These are phyloP conservation scores for Lupinus albus DNA, from an alignment of 306 rosid genomes.

Conservation along the genomic window DNA sequence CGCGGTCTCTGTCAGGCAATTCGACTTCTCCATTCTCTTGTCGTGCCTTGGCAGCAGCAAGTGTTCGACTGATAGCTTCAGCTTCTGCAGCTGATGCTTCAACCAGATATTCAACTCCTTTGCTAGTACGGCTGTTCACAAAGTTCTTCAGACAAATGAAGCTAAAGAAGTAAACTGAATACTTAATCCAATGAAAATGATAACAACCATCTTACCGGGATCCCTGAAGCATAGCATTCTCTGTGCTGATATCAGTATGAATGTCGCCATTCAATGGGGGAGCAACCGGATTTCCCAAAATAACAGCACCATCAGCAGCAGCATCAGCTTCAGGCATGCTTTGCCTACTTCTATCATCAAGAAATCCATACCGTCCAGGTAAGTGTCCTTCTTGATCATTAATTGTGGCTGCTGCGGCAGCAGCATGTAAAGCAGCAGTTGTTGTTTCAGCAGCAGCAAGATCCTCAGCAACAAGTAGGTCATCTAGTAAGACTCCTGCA, in stretches of 20 bases:
- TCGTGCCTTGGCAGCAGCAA: conserved; percentile 99
- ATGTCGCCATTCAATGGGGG: conserved; percentile 97
- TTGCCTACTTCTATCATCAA: conserved; percentile 73
- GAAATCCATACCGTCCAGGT: conserved; percentile 65
- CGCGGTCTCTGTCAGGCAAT: conserved; percentile 92
- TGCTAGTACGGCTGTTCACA: conserved; percentile 67
- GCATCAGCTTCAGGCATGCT: conserved; percentile 64
- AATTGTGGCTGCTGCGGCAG: conserved; percentile 42
- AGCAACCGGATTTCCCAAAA: conserved; percentile 93
- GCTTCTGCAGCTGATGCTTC: conserved; percentile 99
- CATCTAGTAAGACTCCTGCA: conserved; percentile 89
- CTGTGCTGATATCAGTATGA: conserved; percentile 95
- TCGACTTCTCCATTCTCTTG: conserved; percentile 97
- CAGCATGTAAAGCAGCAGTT: conserved; percentile 59
- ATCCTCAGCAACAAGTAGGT: conserved; percentile 98
- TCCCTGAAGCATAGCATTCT: conserved; percentile 93
- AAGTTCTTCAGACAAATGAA: conserved; percentile 36
- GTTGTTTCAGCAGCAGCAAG: conserved; percentile 95
- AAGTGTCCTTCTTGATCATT: conserved; percentile 72
- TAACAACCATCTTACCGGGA: conserved; percentile 62
- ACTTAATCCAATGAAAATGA: conserved; percentile 34
- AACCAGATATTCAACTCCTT: conserved; percentile 98
- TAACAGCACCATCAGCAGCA: conserved; percentile 88
- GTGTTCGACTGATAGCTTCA: conserved; percentile 93
- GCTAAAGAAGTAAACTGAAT: conserved; percentile 21